Evolutionary conservation across 306 rosid species (phyloP), one percentile per base, ranked within the genome.

Genomic region (Ceratonia siliqua): DNA sequence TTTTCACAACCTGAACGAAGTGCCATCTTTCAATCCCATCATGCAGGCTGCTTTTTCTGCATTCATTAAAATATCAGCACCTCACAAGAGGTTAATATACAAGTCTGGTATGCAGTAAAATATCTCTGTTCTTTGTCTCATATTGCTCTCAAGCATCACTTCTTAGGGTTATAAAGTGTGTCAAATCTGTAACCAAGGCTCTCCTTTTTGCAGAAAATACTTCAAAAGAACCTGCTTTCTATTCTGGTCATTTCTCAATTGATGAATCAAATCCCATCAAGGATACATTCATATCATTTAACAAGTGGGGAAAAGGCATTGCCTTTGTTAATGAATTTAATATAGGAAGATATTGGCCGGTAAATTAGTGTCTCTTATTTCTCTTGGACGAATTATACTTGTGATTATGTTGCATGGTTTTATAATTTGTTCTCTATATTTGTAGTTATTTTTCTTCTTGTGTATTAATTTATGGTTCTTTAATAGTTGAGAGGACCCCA

Each of bases 261-360:
- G 87, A 84, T 43, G 74, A 88, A 70, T 84, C 65, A 38, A 80
- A 83, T 72, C 66, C 70, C 55, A 48, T 79, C 73, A 87, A 85
- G 86, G 98, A 94, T 77, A 90, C 97, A 21, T 94, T 76, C 77
- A 28, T 94, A 62, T 91, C 98, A 75, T 83, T 94, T 72, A 77
- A 45, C 5, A 92, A 85, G 5, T 91, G 96, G 98, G 86, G 90
- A 9, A 94, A 92, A 86, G 98, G 98, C 73, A 55, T 94, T 67
- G 97, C 84, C 22, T 88, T 83, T 77, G 80, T 91, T 55, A 90
- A 94, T 77, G 86, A 89, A 62, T 94, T 91, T 78, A 90, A 90
- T 67, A 45, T 94, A 1, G 98, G 97, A 82, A 91, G 96, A 85
- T 94, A 83, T 81, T 94, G 98, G 98, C 98, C 92, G 91, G 97